Evolutionary conservation across 768 basidiomycete species (phyloP).

Genomic region (Cyathus striatus): DNA sequence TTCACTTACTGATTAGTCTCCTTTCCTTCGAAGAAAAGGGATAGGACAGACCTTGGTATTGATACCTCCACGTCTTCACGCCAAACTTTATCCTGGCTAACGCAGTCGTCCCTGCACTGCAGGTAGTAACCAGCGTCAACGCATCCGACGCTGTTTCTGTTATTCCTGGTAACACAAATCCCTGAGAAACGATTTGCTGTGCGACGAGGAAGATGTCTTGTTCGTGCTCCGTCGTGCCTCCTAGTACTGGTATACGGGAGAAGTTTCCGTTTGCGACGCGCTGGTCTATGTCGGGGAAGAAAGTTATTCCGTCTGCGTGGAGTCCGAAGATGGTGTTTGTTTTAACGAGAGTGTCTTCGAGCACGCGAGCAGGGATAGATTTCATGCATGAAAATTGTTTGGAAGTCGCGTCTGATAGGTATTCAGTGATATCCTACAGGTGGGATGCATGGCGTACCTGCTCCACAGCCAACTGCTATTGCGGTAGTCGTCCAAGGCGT

Average conservation of each 20-base stretch:
- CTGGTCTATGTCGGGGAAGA: slow-evolving; percentile 22
- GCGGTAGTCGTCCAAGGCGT: slow-evolving; percentile 25
- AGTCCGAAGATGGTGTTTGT: slow-evolving; percentile 20
- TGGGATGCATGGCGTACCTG: too few relatives aligned
- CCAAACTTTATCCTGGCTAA: slow-evolving; percentile 20
- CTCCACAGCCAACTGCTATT: slow-evolving; percentile 24
- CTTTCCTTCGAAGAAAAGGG: too few relatives aligned
- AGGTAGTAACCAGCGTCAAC: slow-evolving; percentile 21
- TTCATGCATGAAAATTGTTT: slow-evolving; percentile 32
- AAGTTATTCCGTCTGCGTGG: slow-evolving; percentile 28
- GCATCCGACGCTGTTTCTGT: slow-evolving; percentile 21
- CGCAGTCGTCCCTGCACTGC: slow-evolving; percentile 19
- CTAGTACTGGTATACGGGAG: slow-evolving; percentile 21
- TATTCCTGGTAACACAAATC: slow-evolving; percentile 19
- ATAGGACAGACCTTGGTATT: slow-evolving; percentile 18
- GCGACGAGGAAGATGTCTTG: slow-evolving; percentile 27
- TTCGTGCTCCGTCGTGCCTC: slow-evolving; percentile 27
- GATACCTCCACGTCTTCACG: slow-evolving; percentile 21
- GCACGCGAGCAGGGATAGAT: slow-evolving; percentile 17
- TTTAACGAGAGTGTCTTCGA: slow-evolving; percentile 26
- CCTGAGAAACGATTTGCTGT: slow-evolving; percentile 17
- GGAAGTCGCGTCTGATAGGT: slow-evolving; percentile 12
- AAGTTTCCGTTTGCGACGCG: slow-evolving; percentile 22
- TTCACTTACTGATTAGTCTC: slow-evolving; percentile 8
- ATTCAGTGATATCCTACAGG: neutral